Base-by-base conservation (phyloP, 179 eudicot genomes). In the Camellia oleifera region DNA sequence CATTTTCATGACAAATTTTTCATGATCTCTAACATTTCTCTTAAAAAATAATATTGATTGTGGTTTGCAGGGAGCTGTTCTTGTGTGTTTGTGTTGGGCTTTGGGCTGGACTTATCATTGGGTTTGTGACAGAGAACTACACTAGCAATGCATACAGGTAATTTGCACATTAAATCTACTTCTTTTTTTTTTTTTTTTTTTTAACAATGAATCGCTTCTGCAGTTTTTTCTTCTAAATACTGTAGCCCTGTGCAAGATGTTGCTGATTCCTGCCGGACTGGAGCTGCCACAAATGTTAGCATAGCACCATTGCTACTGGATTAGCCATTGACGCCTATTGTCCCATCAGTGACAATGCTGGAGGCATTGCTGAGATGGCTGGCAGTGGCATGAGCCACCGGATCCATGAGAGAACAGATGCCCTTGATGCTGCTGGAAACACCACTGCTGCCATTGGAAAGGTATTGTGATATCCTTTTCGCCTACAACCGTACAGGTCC, bases 341-440 rank as follows among this genome's bases (percentile, higher is more conserved):
- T 54, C 89, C 89, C 72, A 84, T 86, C 73, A 84, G 89, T 77
- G 89, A 86, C 78, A 86, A 86, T 84, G 89, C 89, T 64, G 87
- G 87, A 40, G 89, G 89, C 60, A 86, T 86, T 40, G 87, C 87
- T 74, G 87, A 86, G 74, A 86, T 86, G 88, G 86, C 86, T 20
- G 87, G 82, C 32, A 26, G 32, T 26, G 32, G 32, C 11, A 81
- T 84, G 87, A 84, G 87, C 66, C 84, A 84, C 74, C 63, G 78
- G 58, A 84, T 84, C 4, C 84, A 78, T 61, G 84, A 81, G 74
- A 84, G 84, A 74, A 84, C 87, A 23, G 86, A 83, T 77, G 86
- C 86, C 76, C 81, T 83, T 64, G 86, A 83, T 79, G 86, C 86
- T 54, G 86, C 84, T 63, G 88, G 88, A 52, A 86, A 86, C 77